Base-by-base conservation (phyloP, 108 stramenopile species). In the Skeletonema potamos region DNA sequence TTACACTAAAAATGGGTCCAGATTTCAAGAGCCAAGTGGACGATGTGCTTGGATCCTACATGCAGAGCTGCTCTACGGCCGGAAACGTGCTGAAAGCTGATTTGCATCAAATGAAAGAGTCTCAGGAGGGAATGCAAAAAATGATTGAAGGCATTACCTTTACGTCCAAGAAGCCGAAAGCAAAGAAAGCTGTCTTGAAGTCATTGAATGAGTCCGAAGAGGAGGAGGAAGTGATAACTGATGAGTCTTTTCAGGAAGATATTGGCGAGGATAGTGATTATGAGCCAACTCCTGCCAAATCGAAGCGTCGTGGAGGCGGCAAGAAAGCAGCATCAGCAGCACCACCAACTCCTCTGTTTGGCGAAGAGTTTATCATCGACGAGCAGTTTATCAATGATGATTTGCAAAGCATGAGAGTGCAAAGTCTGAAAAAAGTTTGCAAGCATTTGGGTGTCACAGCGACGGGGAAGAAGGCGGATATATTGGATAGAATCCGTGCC, bases 391-490 rank as follows among this genome's bases (percentile, higher is more conserved):
- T 73, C 20, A 70, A 72, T 43, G 71, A 76, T 65, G 64, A 61
- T 2, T 34, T 83, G 6, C 54, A 51, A 28, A 68, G 29, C 32
- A 73, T 79, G 68, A 83, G 58, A 27, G 73, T 83, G 11, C 33
- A 44, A 32, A 60, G 39, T 27, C 56, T 83, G 1, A 79, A 62
- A 51, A 57, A 67, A 54, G 73, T 66, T 1, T 69, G 73, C 32
- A 79, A 65, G 56, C 60, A 74, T 59, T 57, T 59, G 11, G 78
- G 68, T 30, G 22, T 83, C 18, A 36, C 73, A 1, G 41, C 66
- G 17, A 62, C 76, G 36, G 82, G 82, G 1, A 79, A 78, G 61
- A 83, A 83, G 73, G 64, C 65, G 13, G 82, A 79, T 24, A 62
- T 83, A 4, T 33, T 62, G 27, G 56, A 57, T 24, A 74, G 82